Evolutionary conservation across 2,329 filamentous ascomycete species (phyloP).

Genomic region (Knufia petricola): DNA sequence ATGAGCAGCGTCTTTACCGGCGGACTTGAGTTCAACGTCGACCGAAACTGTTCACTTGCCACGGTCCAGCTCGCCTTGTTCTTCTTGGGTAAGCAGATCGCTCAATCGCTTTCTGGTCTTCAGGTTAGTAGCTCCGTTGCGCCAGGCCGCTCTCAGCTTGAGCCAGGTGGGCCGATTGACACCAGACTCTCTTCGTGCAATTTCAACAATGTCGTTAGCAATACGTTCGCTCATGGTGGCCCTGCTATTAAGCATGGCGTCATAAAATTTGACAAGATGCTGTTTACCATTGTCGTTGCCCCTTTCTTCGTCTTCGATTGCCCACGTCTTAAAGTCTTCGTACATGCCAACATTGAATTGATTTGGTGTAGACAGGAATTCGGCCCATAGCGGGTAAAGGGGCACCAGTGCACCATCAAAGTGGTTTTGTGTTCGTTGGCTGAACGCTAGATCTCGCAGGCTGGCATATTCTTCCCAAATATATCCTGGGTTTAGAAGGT

Average conservation of each 20-base stretch:
- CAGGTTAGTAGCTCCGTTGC: conserved; percentile 45
- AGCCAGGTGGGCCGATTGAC: conserved; percentile 39
- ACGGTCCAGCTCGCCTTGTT: conserved; percentile 44
- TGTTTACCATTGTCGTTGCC: conserved; percentile 48
- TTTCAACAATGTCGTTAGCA: conserved; percentile 45
- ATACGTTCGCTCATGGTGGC: conserved; percentile 44
- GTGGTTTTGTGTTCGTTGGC: conserved; percentile 6
- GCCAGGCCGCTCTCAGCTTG: conserved; percentile 44
- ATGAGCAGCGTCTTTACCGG: too few species aligned
- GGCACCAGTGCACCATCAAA: conserved; percentile 33
- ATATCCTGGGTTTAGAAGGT: conserved; percentile 3
- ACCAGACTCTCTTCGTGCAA: conserved; percentile 42
- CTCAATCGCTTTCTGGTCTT: conserved; percentile 49
- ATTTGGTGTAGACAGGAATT: conserved; percentile 51
- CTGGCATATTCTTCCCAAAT: conserved; percentile 7
- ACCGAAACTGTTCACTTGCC: conserved; percentile 16
- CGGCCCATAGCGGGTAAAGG: conserved; percentile 66
- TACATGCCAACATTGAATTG: conserved; percentile 71
- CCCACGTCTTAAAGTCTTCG: conserved; percentile 59
- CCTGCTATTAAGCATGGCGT: conserved; percentile 44
- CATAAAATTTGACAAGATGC: conserved; percentile 58
- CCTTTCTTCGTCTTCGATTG: conserved; percentile 52
- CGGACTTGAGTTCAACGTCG: too few species aligned
- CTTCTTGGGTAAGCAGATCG: conserved; percentile 41
- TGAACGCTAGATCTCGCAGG: conserved; percentile 8